Conservation (phyloP, 1,284 basidiomycete species). For the Moesziomyces parantarcticus region DNA sequence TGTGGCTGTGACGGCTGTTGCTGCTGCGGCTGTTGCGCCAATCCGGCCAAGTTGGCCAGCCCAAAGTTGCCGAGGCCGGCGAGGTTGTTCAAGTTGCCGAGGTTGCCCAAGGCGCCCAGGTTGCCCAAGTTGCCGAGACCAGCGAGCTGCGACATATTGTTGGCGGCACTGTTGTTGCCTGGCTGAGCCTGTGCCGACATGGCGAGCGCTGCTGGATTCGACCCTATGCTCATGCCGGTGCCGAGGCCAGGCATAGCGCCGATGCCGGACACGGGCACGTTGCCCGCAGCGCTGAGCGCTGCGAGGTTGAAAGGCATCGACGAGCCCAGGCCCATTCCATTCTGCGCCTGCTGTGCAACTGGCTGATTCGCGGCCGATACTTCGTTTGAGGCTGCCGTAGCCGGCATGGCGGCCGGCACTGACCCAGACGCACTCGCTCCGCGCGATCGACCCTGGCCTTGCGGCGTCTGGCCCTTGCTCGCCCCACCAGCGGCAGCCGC, state of each 20-base stretch:
- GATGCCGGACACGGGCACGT: slow-evolving; percentile 24
- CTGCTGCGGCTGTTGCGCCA: slow-evolving; percentile 5
- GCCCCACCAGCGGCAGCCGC: background rate
- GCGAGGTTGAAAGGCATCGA: slow-evolving; percentile 46
- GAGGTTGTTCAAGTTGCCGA: slow-evolving; percentile 6
- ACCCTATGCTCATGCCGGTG: slow-evolving; percentile 2
- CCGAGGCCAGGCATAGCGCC: slow-evolving; percentile 8
- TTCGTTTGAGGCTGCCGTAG: background rate
- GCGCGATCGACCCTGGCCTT: background rate
- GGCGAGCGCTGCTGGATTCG: background rate
- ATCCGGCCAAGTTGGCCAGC: background rate
- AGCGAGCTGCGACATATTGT: background rate
- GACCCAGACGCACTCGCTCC: slow-evolving; percentile 13
- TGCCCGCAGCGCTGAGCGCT: slow-evolving; percentile 32
- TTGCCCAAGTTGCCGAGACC: slow-evolving; percentile 17
- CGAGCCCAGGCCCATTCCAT: slow-evolving; percentile 39
- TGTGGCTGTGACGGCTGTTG: background rate
- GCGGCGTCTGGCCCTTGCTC: slow-evolving; percentile 1
- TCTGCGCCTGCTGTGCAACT: slow-evolving; percentile 2
- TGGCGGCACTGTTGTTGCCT: background rate
- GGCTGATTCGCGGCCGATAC: background rate
- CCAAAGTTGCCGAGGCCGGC: background rate
- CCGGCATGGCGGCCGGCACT: background rate
- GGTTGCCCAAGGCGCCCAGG: slow-evolving; percentile 13
- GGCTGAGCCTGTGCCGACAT: background rate